Conservation (phyloP, 495 filamentous ascomycete genomes). For the Opeltia flavorubescens region DNA sequence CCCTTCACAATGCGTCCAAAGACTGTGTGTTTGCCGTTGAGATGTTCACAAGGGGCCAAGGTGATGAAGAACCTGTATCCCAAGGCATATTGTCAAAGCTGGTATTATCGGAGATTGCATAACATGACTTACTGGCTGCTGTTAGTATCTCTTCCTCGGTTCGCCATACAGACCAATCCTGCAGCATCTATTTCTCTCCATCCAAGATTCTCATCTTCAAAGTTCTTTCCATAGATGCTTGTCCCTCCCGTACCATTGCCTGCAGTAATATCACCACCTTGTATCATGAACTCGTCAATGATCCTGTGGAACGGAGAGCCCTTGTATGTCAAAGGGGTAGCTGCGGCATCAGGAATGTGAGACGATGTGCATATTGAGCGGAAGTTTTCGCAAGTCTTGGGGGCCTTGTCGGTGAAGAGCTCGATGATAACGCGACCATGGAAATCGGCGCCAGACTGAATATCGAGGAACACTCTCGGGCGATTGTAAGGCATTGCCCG, state of each 20-base stretch:
- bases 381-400: constrained; percentile 30
- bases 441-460: constrained; percentile 24
- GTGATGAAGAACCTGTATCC: constrained; percentile 38
- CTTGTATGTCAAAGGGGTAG: constrained; percentile 29
- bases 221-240: constrained; percentile 24
- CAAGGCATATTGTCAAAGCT: constrained; percentile 90
- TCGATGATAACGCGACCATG: constrained; percentile 30
- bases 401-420: constrained; percentile 30
- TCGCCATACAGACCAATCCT: constrained; percentile 32
- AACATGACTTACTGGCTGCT: constrained; percentile 24
- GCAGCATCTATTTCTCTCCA: constrained; percentile 27
- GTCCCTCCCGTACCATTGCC: constrained; percentile 28
- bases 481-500: constrained; percentile 6
- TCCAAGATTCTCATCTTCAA: constrained; percentile 30
- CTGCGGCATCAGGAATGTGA: constrained; percentile 14
- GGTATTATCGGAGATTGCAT: neutral
- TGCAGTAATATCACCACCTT: constrained; percentile 30
- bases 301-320: constrained; percentile 27
- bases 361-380: constrained; percentile 43
- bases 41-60: constrained; percentile 22
- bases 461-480: constrained; percentile 28
- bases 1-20: constrained; percentile 27
- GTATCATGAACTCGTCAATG: constrained; percentile 32
- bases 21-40: constrained; percentile 27
- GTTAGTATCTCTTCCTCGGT: constrained; percentile 27